Percentiles rank a stretch among this genome's conserved stretches.
Conservation (phyloP, 768 basidiomycete species). For the Suillus lakei region DNA sequence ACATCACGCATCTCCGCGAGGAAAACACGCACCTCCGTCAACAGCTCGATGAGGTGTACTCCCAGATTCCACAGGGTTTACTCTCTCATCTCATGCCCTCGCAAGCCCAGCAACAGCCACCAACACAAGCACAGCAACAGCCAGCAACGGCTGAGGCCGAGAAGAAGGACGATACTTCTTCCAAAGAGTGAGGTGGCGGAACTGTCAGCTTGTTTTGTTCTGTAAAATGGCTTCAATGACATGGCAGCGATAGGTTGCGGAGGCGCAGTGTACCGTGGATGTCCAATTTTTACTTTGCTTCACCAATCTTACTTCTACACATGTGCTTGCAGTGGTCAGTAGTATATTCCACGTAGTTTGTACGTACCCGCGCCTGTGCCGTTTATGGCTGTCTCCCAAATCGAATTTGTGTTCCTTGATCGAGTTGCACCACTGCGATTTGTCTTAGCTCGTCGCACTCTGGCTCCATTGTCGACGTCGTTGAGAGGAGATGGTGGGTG, state of each 20-base stretch:
- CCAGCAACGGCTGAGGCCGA: conserved; percentile 28
- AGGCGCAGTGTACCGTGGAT: conserved; percentile 9
- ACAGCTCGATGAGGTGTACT: conserved; percentile 45
- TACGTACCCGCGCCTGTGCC: conserved; percentile 11
- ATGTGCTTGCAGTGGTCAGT: conserved; percentile 7
- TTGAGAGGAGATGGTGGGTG: conserved; percentile 36
- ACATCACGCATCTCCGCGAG: conserved; percentile 78
- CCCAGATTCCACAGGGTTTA: conserved; percentile 33
- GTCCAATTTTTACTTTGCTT: conserved; percentile 3
- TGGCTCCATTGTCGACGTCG: conserved; percentile 3
- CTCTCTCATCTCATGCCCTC: conserved; percentile 18
- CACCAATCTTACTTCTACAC: background rate
- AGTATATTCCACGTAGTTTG: conserved; percentile 7
- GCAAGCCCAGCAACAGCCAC: conserved; percentile 21
- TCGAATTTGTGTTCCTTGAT: background rate
- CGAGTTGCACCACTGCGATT: background rate
- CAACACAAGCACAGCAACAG: conserved; percentile 25
- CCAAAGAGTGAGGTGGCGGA: conserved; percentile 26
- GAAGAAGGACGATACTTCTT: conserved; percentile 26
- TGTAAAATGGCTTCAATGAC: conserved; percentile 8
- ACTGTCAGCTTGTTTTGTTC: background rate
- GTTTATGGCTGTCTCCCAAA: conserved; percentile 6
- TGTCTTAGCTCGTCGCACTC: background rate
- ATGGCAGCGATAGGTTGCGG: conserved; percentile 8
- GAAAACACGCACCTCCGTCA: conserved; percentile 27